Evolutionary conservation across 2,329 filamentous ascomycete species (phyloP).

Genomic region (Hymenoscyphus albidus): DNA sequence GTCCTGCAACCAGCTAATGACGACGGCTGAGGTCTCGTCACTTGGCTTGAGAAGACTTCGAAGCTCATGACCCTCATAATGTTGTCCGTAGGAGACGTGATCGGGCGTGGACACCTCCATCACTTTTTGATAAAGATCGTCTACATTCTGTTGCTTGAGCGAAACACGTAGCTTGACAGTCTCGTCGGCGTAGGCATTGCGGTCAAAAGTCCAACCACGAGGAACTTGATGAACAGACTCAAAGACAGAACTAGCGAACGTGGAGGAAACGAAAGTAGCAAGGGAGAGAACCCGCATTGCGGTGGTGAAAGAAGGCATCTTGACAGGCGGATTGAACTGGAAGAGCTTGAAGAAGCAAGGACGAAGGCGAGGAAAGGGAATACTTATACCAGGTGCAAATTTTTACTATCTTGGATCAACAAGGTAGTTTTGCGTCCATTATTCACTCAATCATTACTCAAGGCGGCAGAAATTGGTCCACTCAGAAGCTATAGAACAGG

Average conservation of each 20-base stretch:
- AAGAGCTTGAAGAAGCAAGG: constrained; percentile 1
- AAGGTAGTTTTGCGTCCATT: not conserved
- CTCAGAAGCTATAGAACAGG: not conserved
- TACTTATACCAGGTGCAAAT: constrained; percentile 3
- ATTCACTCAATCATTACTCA: not conserved
- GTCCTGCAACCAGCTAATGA: constrained; percentile 42
- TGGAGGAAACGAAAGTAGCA: constrained; percentile 10
- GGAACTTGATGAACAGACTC: constrained; percentile 19
- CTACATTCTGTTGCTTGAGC: constrained; percentile 25
- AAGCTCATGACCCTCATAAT: constrained; percentile 43
- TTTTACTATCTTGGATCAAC: not conserved
- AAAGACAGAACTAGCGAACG: constrained; percentile 18
- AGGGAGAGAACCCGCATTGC: constrained; percentile 18
- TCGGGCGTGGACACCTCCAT: constrained; percentile 43
- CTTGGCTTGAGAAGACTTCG: constrained; percentile 41
- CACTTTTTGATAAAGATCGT: constrained; percentile 21
- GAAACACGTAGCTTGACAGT: constrained; percentile 21
- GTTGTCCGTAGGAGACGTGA: constrained; percentile 45
- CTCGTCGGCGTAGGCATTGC: constrained; percentile 16
- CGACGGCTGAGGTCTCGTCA: constrained; percentile 36
- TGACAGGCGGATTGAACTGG: constrained; percentile 9
- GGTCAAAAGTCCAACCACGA: constrained; percentile 23
- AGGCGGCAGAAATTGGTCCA: not conserved
- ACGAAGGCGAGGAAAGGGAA: constrained; percentile 5
- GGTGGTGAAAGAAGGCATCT: constrained; percentile 17